Evolutionary conservation across 208 protist species (phyloP), one percentile per base, ranked within the genome.

Genomic region (Leishmania lainsoni): DNA sequence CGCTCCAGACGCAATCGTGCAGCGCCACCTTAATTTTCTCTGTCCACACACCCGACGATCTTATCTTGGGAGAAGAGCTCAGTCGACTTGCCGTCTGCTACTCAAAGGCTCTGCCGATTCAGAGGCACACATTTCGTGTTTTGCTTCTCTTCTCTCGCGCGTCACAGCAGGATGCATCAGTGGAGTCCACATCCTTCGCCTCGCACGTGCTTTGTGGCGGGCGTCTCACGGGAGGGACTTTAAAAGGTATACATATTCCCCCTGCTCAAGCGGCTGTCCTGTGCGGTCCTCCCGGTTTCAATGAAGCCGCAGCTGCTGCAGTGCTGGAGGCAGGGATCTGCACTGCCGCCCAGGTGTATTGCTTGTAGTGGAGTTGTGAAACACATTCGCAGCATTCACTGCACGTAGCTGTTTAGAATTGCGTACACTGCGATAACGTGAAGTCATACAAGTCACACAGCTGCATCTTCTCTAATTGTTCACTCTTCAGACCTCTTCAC

Each of bases 241-340:
- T 85, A 17, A 45, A 35, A n/a, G 49, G 61, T 26, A 29, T 78
- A 54, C 3, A 69, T 2, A 29, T 88, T 22, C 51, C 78, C 8
- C 22, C 78, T 17, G 72, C 80, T 3, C 75, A 90, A 39, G 87
- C 87, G 4, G 81, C 66, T 16, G 86, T 95, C 16, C 66, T 96
- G 4, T 95, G 93, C 54, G 93, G 93, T 5, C 90, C 93, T 45
- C 86, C 86, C 1, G 73, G 65, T 5, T 95, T 96, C 84, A 86
- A 86, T 22, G 73, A 82, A 35, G 78, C 78, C 17, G 68, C 91
- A 12, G 52, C 75, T 9, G 63, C 73, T 20, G 66, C 72, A 0
- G 80, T 93, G 32, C 52, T 90, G 58, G 74, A 89, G 45, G 80
- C 81, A 16, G 79, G 74, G 32, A 54, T 94, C 17, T 94, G 91